Base-by-base conservation (phyloP, 1,139 yeast genomes). In the Starmera stellimalicola region DNA sequence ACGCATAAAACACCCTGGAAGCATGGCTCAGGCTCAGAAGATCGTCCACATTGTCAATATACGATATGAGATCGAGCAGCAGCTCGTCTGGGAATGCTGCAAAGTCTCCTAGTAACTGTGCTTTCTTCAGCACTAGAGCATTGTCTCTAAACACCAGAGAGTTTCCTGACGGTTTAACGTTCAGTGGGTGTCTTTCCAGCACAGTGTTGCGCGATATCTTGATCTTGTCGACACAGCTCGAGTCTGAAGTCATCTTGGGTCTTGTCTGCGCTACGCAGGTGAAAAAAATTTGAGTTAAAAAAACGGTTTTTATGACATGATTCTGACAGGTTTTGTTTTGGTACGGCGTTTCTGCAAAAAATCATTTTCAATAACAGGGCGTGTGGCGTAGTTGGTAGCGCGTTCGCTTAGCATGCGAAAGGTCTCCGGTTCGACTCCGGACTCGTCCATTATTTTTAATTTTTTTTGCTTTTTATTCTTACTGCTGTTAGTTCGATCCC, bases 341-440 rank as follows among this genome's bases (percentile, higher is more conserved):
- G 23, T 19, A 19, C 23, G 11, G 23, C 11, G 8, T 19, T 19
- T 8, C 8, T 19, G 11, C 8, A 19, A 19, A 19, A n/a, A n/a
- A n/a, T n/a, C n/a, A 8, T 22, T 22, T 22, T 22, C 16, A 7
- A 9, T 18, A 9, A 10, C 18, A 24, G 85, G 85, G 85, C 83
- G 83, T 77, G 83, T 77, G 84, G 85, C 85, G 84, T 72, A 77
- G 85, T 77, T 75, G 85, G 85, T 77, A 77, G 84, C 84, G 85
- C 84, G 84, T 73, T 73, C 80, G 76, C 84, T 76, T 77, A 73
- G 85, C 85, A 77, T 76, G 84, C 74, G 81, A 74, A 73, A 77
- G 85, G 84, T 77, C 85, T 73, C 77, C 76, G 83, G 85, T 77
- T 77, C 85, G 80, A 77, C 70, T 77, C 84, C 84, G 77, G 78